phyloP scores from a whole-genome alignment of 2,329 filamentous ascomycete genomes.

The Pyrenochaeta sp. region DNA sequence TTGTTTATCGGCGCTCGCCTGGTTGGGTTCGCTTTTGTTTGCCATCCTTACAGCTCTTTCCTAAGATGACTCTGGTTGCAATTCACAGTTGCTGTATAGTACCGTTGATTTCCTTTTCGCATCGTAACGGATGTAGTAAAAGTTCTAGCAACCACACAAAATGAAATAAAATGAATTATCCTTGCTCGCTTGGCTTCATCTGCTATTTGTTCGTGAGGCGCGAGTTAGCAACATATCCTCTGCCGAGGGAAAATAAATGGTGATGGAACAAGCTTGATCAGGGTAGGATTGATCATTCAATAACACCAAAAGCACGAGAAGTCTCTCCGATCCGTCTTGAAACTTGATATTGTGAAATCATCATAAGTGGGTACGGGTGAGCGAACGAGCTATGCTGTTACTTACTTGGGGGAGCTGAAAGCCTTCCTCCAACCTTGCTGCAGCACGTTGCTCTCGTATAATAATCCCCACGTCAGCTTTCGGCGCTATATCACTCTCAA shows the following conservation, averaged over 20 bases:
- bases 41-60: not conserved
- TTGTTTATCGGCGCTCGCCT: not conserved
- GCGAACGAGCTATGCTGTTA: not conserved
- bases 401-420: not conserved
- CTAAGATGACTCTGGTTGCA: not conserved
- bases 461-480: not conserved
- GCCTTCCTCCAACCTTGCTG: not conserved
- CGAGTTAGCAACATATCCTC: not conserved
- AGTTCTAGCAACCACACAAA: not conserved
- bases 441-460: not conserved
- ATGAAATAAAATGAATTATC: not conserved
- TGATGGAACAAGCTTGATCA: not conserved
- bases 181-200: not conserved
- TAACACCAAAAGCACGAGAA: conserved; percentile 34
- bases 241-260: not conserved
- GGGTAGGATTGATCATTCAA: conserved; percentile 27
- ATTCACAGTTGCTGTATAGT: not conserved
- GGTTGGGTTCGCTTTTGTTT: not conserved
- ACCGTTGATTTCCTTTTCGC: not conserved
- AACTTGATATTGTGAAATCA: conserved; percentile 41
- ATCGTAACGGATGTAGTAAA: not conserved
- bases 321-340: conserved; percentile 50
- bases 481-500: not conserved
- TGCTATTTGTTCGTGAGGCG: not conserved
- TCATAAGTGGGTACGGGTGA: conserved; percentile 23